Percentiles rank a stretch among this genome's conserved stretches.
Evolutionary conservation across 73 alveolate species (phyloP).

Genomic region (Durusdinium trenchii): DNA sequence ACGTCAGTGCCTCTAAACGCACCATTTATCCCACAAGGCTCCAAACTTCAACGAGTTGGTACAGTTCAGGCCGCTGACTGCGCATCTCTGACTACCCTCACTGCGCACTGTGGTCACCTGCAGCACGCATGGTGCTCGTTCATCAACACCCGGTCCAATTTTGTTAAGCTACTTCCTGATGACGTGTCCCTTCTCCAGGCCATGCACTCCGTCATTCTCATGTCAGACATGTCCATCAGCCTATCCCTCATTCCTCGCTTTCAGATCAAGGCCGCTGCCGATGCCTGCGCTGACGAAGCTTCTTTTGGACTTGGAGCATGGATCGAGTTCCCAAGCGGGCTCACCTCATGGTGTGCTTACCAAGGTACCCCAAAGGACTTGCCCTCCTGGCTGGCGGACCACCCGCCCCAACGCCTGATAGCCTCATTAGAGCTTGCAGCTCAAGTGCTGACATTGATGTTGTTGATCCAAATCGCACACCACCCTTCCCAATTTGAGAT

Average conservation of each 20-base stretch:
- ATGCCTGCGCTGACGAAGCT: not conserved
- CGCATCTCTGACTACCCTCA: not conserved
- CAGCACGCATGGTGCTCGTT: not conserved
- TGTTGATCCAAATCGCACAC: not conserved
- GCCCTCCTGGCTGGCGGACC: not conserved
- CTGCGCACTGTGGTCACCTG: not conserved
- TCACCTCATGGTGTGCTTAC: not conserved
- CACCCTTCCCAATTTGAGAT: not conserved
- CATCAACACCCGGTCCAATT: not conserved
- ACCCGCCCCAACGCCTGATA: not conserved
- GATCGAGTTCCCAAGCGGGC: not conserved
- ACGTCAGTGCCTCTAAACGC: not conserved
- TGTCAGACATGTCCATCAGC: not conserved
- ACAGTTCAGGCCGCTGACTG: not conserved
- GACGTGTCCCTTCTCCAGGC: not conserved
- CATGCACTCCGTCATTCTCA: not conserved
- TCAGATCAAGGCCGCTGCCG: not conserved
- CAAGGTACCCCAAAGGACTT: not conserved
- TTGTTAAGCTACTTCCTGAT: not conserved
- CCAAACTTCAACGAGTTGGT: not conserved
- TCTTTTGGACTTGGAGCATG: not conserved
- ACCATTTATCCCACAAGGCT: not conserved
- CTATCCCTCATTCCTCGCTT: not conserved
- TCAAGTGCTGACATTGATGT: not conserved
- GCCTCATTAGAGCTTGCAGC: not conserved